Evolutionary conservation across 2,329 filamentous ascomycete genomes (phyloP), one percentile per base, ranked within the genome.

Genomic region (Hymenoscyphus linearis): DNA sequence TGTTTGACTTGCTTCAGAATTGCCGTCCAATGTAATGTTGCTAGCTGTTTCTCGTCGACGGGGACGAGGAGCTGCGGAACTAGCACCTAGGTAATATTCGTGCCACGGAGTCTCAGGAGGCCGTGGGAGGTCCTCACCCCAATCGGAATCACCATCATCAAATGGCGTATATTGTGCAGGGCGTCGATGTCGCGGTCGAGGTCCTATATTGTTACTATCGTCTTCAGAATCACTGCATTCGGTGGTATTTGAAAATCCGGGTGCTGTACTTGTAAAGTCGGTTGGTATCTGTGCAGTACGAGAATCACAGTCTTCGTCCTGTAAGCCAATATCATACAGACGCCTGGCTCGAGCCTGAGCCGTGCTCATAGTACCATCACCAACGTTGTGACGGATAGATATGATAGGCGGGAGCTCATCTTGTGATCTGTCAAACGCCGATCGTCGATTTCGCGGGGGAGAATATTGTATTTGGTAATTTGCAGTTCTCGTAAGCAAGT

Each of bases 381-480:
- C 81, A 61, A 82, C 79, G 5, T 82, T 77, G 63, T 82, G 78
- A 62, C 83, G 78, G 50, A 84, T 77, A 14, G 82, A 83, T 52
- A 83, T 68, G 57, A 83, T 78, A 22, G 78, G 68, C 26, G 72
- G 64, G 65, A 70, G 67, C 37, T 73, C 72, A 37, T 66, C 64
- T 25, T 70, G 36, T 26, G 50, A 69, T 56, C 69, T 69, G 50
- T 73, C 69, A 25, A 64, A 58, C n/a, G 37, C 55, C 37, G 64
- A 64, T 26, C 62, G 64, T 60, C 67, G 64, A 9, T 60, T 50
- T 56, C 61, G 63, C 2, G 70, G 55, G 14, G 70, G 69, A 10
- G 70, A 71, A 47, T 89, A 91, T 67, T 88, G 84, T 27, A 93
- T 87, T 66, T 90, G 85, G 72, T 93, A 93, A 63, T 86, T 82